Evolutionary conservation across 768 basidiomycete genomes (phyloP).

Genomic region (Amanita brunnescens): DNA sequence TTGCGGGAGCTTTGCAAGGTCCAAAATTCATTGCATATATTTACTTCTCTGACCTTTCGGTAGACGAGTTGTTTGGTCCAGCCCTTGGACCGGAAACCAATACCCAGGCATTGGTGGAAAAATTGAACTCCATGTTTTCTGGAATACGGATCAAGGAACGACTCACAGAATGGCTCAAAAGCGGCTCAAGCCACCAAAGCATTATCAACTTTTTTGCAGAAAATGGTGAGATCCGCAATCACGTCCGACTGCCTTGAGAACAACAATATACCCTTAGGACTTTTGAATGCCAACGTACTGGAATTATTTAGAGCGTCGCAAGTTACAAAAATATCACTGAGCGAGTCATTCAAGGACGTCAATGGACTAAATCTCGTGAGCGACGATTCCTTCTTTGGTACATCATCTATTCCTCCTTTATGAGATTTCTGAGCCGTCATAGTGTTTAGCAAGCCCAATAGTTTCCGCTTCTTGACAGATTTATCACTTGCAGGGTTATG

Average conservation of each 20-base stretch:
- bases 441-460: constrained; percentile 45
- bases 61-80: constrained; percentile 33
- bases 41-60: background rate
- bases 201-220: constrained; percentile 32
- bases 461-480: constrained; percentile 40
- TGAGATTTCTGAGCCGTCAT: constrained; percentile 8
- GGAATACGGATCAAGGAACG: constrained; percentile 40
- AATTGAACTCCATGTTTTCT: constrained; percentile 34
- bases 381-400: constrained; percentile 36
- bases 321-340: constrained; percentile 35
- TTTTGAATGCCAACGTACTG: constrained; percentile 37
- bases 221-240: constrained; percentile 19
- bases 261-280: constrained; percentile 23
- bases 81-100: constrained; percentile 32
- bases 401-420: constrained; percentile 7
- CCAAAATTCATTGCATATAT: background rate
- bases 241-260: no score
- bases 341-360: constrained; percentile 35
- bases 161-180: constrained; percentile 18
- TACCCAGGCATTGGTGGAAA: constrained; percentile 25
- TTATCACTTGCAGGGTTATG: constrained; percentile 40
- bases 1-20: constrained; percentile 3
- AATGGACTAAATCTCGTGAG: constrained; percentile 42
- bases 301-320: constrained; percentile 37
- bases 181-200: constrained; percentile 29